Percentiles rank a stretch among this genome's conserved stretches.
These are phyloP conservation scores for Pseudonitzschia delicatissima DNA, from an alignment of 108 stramenopile genomes.

Conservation along the genomic window DNA sequence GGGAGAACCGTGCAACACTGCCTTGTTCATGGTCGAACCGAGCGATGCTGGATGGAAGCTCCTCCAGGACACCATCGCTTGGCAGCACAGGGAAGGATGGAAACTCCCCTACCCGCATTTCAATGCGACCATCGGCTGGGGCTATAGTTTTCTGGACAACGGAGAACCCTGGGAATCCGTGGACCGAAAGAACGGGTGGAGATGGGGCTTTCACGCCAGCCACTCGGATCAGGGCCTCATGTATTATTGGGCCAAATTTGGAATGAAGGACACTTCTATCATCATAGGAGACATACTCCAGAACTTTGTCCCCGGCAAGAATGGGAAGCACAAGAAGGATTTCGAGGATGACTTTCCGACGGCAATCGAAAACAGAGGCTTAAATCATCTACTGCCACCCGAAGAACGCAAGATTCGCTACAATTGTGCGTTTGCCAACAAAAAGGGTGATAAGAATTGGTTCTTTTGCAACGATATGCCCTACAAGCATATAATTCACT, in stretches of 20 bases:
- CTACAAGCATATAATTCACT: no score
- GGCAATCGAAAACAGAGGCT: no score
- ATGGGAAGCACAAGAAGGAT: no score
- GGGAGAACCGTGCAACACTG: constrained; percentile 39
- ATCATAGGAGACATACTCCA: constrained; percentile 20
- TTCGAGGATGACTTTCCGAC: no score
- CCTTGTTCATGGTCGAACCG: constrained; percentile 56
- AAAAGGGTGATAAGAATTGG: no score
- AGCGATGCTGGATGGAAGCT: constrained; percentile 24
- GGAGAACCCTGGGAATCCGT: constrained; percentile 11
- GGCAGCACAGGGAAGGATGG: constrained; percentile 18
- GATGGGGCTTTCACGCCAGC: constrained; percentile 41
- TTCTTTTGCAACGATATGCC: no score
- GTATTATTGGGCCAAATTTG: constrained; percentile 39
- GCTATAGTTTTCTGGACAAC: constrained; percentile 19
- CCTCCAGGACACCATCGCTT: constrained; percentile 20
- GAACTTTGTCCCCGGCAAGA: constrained; percentile 11
- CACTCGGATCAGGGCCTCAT: constrained; percentile 57
- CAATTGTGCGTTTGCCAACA: no score
- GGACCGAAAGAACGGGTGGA: neutral
- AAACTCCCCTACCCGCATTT: constrained; percentile 25
- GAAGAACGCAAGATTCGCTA: no score
- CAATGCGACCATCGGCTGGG: neutral
- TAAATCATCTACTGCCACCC: no score
- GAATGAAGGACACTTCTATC: constrained; percentile 19